A percentile compares a stretch with the other conserved stretches of the same genome.
These are phyloP conservation scores for Luzula sylvatica DNA, from an alignment of 176 grass and related monocot genomes.

Conservation along the genomic window DNA sequence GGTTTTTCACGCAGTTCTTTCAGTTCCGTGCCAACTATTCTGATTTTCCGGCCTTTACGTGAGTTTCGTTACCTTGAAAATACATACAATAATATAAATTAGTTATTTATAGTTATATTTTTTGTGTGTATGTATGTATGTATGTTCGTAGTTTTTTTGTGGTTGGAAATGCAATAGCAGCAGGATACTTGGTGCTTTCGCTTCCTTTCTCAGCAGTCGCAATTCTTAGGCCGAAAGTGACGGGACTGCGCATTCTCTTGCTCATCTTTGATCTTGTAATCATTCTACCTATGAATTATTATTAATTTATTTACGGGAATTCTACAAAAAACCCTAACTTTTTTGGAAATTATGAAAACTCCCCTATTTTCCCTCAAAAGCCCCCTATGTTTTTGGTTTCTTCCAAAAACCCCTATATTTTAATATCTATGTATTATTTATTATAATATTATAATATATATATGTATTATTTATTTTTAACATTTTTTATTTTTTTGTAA, in stretches of 20 bases:
- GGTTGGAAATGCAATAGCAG: slow-evolving; percentile 41
- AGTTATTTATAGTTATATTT: background rate
- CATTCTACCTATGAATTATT: no score
- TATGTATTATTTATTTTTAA: no score
- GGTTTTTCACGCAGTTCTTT: slow-evolving; percentile 73
- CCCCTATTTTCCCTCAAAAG: background rate
- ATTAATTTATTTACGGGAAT: no score
- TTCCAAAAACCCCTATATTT: no score
- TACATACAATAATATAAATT: no score
- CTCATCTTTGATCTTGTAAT: slow-evolving; percentile 51
- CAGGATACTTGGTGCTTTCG: slow-evolving; percentile 68
- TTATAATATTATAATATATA: background rate
- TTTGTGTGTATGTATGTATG: background rate
- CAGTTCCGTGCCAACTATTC: slow-evolving; percentile 70
- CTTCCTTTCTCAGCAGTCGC: slow-evolving; percentile 51
- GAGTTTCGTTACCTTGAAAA: background rate
- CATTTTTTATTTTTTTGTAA: no score
- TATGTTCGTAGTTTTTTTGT: slow-evolving; percentile 89
- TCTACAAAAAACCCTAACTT: no score
- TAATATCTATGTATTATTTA: background rate
- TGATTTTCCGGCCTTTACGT: slow-evolving; percentile 72
- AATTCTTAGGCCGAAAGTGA: slow-evolving; percentile 31
- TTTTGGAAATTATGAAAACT: no score
- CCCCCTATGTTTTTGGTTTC: no score
- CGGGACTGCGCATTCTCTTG: slow-evolving; percentile 43